Evolutionary conservation across 2,329 filamentous ascomycete species (phyloP), one percentile per base, ranked within the genome.

Genomic region (Epichloe baconii): DNA sequence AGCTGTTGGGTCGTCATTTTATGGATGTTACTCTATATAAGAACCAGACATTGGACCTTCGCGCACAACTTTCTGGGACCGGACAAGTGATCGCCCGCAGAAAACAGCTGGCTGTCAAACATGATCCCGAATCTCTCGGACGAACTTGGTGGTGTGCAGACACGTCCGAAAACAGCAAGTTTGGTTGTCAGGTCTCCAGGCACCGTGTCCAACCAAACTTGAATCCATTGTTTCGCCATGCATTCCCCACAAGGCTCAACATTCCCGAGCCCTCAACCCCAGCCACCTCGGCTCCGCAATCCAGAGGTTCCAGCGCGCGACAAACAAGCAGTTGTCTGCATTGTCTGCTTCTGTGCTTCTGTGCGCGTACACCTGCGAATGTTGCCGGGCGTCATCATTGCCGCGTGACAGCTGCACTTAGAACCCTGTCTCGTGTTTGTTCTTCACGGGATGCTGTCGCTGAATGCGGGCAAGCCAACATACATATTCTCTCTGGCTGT

Each of bases 211-310:
- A 37, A 26, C 46, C 35, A 37, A 31, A 26, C 38, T 12, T 31
- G 26, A 31, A 31, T 4, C 8, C n/a, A 34, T 37, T 42, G 26
- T 46, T 42, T 42, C 6, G 5, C 42, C 43, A 10, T 5, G 34
- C 42, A 41, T 40, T 41, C 41, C 41, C 47, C 37, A 15, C 35
- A 45, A 8, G 21, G 23, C 8, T 38, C 17, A 19, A 41, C 51
- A 49, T 49, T 52, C 47, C 47, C 44, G 36, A 35, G 26, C 15
- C 36, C 11, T 36, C 38, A 36, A 37, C 19, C 2, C 31, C 47
- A 46, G 26, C 47, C 47, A 49, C 49, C 47, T 21, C 37, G 17
- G 14, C 37, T 45, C 43, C 47, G 19, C 47, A 52, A 47, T 47
- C 37, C 43, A 52, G 23, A n/a, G 14, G 5, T 37, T n/a, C 17